These are phyloP conservation scores for Selenicereus undatus DNA, from an alignment of 148 eudicot genomes.

Conservation along the genomic window DNA sequence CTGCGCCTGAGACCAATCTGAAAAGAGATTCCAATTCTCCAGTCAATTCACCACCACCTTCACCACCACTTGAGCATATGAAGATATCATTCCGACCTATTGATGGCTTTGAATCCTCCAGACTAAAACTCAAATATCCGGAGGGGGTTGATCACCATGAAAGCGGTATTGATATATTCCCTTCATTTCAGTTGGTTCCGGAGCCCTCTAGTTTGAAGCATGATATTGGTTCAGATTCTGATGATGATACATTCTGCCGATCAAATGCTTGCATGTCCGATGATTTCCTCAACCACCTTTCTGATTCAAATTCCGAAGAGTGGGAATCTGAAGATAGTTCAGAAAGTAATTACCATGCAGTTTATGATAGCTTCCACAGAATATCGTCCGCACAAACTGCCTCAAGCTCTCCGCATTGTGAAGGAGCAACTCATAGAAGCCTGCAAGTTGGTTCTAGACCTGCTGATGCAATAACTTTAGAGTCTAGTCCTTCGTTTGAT, in stretches of 20 bases:
- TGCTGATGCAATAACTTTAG: constrained; percentile 23
- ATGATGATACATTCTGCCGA: constrained; percentile 84
- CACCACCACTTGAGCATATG: constrained; percentile 94
- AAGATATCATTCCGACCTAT: constrained; percentile 86
- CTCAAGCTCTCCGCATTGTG: constrained; percentile 48
- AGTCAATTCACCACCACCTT: constrained; percentile 60
- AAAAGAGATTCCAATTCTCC: constrained; percentile 39
- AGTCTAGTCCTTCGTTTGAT: constrained; percentile 33
- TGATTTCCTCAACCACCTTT: constrained; percentile 49
- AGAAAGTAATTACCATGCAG: constrained; percentile 38
- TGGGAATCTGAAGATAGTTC: constrained; percentile 76
- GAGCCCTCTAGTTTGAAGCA: constrained; percentile 42
- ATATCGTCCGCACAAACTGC: constrained; percentile 54
- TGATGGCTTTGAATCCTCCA: constrained; percentile 51
- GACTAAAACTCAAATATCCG: constrained; percentile 70
- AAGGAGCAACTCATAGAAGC: constrained; percentile 25
- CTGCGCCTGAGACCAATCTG: constrained; percentile 30
- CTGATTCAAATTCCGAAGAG: constrained; percentile 78
- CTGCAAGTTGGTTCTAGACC: constrained; percentile 21
- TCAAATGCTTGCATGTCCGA: constrained; percentile 79
- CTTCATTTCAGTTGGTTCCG: constrained; percentile 92
- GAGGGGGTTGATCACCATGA: constrained; percentile 52
- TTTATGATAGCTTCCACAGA: constrained; percentile 51
- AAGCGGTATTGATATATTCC: constrained; percentile 50
- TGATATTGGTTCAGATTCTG: constrained; percentile 67